Base-by-base conservation (phyloP, 306 rosid species). In the Trifolium subterraneum region DNA sequence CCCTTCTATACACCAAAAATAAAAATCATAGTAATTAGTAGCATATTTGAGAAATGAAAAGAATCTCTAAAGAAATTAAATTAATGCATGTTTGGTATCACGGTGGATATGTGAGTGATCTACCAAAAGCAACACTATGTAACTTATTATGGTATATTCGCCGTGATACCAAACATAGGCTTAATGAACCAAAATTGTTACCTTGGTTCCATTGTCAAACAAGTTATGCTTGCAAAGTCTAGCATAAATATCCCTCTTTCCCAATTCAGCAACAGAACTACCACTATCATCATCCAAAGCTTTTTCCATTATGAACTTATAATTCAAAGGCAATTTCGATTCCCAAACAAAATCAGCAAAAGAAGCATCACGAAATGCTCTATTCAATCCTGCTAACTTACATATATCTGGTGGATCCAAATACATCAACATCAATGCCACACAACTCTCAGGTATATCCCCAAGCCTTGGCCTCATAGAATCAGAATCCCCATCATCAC, bases 291-390 rank as follows among this genome's bases (percentile, higher is more conserved):
- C 71, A 67, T 82, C 80, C 36, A 88, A 60, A 65, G 88, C 91
- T 65, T 77, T 81, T 25, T 85, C 86, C 27, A 86, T 19, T 6
- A 93, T 71, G 75, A 83, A 91, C 83, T 72, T 75, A 73, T 89
- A 88, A 74, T 87, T 93, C 72, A 82, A 76, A 22, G 98, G 97
- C 81, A 93, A 71, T 74, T 93, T 93, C 0, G 91, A 77, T 61
- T 89, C 98, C 98, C 98, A 93, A 4, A 91, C 67, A 74, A 91
- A 93, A 83, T 93, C 94, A 2, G 97, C 96, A 35, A 72, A 74
- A 2, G 97, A 90, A 74, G 98, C 98, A n/a, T 71, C 83, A 1
- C 88, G 88, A 79, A 93, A 93, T 1, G 88, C 85, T 31, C 91
- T 81, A 64, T 84, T 93, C 81, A 93, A 83, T 11, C 89, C 51